These are phyloP conservation scores for Akebia trifoliata DNA, from an alignment of 164 flowering plant genomes.

Conservation along the genomic window DNA sequence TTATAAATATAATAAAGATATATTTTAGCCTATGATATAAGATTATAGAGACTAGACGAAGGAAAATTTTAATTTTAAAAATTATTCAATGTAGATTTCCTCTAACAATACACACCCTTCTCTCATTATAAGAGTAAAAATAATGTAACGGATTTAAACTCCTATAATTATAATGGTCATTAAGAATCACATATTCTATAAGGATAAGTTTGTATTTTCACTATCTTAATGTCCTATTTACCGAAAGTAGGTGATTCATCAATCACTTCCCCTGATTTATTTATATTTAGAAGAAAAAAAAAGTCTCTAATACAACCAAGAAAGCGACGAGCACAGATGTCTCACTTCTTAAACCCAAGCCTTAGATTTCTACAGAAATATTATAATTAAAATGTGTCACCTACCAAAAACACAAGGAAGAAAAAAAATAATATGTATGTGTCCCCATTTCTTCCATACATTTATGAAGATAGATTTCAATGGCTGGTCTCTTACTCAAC, in stretches of 20 bases:
- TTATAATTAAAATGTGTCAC: neutral
- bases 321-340: constrained; percentile 20
- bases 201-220: too few species aligned
- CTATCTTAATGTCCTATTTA: too few species aligned
- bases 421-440: neutral
- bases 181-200: too few species aligned
- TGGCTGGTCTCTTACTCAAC: constrained; percentile 25
- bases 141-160: too few species aligned
- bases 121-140: too few species aligned
- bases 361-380: constrained; percentile 1
- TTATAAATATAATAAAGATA: too few species aligned
- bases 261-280: neutral
- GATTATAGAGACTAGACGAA: too few species aligned
- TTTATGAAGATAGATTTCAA: constrained; percentile 11
- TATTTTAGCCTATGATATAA: too few species aligned
- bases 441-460: neutral
- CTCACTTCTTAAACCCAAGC: constrained; percentile 20
- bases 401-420: neutral
- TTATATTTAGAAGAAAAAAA: neutral
- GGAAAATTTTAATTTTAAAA: too few species aligned
- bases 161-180: too few species aligned
- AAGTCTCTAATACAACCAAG: constrained; percentile 20
- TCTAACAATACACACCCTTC: too few species aligned
- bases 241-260: neutral
- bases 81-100: too few species aligned